Evolutionary conservation across 73 alveolate species (phyloP).

Genomic region (Tetrahymena elliotti): DNA sequence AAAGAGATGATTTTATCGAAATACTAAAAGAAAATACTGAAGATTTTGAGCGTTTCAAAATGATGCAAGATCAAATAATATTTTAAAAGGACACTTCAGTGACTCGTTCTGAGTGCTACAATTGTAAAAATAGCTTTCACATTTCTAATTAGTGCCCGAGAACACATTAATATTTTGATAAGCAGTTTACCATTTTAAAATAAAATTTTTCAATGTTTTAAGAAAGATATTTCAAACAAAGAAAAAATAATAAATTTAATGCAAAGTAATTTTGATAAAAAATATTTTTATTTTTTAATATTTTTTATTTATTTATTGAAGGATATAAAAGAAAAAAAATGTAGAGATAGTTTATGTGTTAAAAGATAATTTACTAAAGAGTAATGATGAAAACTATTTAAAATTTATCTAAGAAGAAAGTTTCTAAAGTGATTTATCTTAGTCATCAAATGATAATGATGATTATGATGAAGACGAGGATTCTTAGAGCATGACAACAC

Average conservation of each 20-base stretch:
- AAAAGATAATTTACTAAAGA: neutral
- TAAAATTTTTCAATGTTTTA: neutral
- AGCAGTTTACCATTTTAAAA: neutral
- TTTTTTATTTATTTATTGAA: too few species aligned
- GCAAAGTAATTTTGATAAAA: neutral
- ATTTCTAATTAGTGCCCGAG: neutral
- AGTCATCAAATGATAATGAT: neutral
- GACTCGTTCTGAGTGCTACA: neutral
- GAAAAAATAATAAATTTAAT: neutral
- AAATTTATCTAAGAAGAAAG: neutral
- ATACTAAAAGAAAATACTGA: conserved; percentile 1
- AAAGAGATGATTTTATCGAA: conserved; percentile 4
- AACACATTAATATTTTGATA: neutral
- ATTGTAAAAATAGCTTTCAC: neutral
- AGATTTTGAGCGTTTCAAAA: conserved; percentile 14
- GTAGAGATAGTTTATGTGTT: neutral
- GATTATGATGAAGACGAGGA: neutral
- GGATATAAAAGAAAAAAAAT: neutral
- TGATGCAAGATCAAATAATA: neutral
- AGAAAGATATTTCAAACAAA: neutral
- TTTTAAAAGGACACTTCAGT: neutral
- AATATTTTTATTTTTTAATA: too few species aligned
- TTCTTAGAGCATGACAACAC: neutral
- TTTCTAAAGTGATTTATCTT: neutral
- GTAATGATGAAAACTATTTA: neutral